These are phyloP conservation scores for Yamadazyma kanchanaburiensis DNA, from an alignment of 1,139 yeast species.

Conservation along the genomic window DNA sequence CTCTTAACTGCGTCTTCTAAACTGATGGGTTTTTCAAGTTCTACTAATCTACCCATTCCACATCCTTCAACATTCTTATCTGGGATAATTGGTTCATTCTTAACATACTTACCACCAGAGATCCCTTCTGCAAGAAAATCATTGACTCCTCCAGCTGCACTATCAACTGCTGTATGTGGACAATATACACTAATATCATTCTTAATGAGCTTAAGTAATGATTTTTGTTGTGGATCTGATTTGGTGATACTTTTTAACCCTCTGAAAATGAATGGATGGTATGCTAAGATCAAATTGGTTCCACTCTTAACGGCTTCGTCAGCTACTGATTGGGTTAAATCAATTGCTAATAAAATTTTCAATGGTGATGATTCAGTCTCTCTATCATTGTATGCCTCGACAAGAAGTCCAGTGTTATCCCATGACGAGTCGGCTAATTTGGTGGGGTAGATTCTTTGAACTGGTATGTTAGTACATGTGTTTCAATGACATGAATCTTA, in stretches of 20 bases:
- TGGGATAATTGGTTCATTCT: constrained; percentile 28
- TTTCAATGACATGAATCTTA: constrained; percentile 3
- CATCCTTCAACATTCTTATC: constrained; percentile 30
- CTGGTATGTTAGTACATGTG: constrained; percentile 14
- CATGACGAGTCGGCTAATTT: constrained; percentile 80
- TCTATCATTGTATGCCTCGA: constrained; percentile 49
- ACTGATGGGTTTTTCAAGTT: constrained; percentile 40
- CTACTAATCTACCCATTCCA: constrained; percentile 79
- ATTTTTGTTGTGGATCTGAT: constrained; percentile 74
- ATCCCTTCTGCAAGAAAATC: constrained; percentile 81
- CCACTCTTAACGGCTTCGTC: constrained; percentile 69
- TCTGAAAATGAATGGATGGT: constrained; percentile 92
- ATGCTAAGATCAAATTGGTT: constrained; percentile 66
- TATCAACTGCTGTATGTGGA: constrained; percentile 96
- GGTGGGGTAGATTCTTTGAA: constrained; percentile 70
- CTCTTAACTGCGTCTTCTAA: constrained; percentile 46
- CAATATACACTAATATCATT: constrained; percentile 83
- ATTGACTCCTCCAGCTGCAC: constrained; percentile 87
- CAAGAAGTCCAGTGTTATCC: constrained; percentile 91
- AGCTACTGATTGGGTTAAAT: constrained; percentile 78
- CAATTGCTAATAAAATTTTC: constrained; percentile 71
- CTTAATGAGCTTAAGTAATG: constrained; percentile 68
- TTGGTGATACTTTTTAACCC: constrained; percentile 77
- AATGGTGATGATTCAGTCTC: constrained; percentile 22
- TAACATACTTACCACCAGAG: constrained; percentile 21